Evolutionary conservation across 2,329 filamentous ascomycete species (phyloP).

Genomic region (Drechslerella stenobrocha): DNA sequence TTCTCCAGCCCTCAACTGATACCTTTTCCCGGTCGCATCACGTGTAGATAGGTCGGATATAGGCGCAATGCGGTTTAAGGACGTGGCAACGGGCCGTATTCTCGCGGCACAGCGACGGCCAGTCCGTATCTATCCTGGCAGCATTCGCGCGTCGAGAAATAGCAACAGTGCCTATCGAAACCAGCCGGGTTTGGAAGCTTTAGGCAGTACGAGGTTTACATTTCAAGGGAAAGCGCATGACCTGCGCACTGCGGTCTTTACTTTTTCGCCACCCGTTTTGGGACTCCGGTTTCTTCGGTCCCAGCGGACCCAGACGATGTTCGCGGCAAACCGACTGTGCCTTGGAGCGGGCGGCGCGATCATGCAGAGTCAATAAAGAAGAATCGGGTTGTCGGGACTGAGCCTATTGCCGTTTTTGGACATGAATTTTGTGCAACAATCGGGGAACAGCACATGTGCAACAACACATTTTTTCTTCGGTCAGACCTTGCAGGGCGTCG

Average conservation of each 20-base stretch:
- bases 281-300: no score
- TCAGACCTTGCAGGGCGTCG: no score
- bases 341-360: background rate
- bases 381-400: constrained; percentile 2
- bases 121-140: background rate
- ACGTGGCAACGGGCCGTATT: background rate
- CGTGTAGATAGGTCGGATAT: background rate
- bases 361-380: background rate
- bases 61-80: background rate
- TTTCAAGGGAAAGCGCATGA: no score
- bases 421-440: constrained; percentile 5
- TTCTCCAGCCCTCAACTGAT: no score
- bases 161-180: constrained; percentile 4
- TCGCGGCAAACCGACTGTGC: no score
- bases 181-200: no score
- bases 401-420: background rate
- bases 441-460: constrained; percentile 1
- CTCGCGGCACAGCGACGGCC: background rate
- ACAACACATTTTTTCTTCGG: constrained; percentile 27
- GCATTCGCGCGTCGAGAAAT: background rate
- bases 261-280: no score
- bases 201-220: no score
- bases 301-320: no score
- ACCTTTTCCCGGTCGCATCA: background rate
- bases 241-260: no score